These are phyloP conservation scores for Aquilaria yunnanensis DNA, from an alignment of 345 rosid genomes.

Conservation along the genomic window DNA sequence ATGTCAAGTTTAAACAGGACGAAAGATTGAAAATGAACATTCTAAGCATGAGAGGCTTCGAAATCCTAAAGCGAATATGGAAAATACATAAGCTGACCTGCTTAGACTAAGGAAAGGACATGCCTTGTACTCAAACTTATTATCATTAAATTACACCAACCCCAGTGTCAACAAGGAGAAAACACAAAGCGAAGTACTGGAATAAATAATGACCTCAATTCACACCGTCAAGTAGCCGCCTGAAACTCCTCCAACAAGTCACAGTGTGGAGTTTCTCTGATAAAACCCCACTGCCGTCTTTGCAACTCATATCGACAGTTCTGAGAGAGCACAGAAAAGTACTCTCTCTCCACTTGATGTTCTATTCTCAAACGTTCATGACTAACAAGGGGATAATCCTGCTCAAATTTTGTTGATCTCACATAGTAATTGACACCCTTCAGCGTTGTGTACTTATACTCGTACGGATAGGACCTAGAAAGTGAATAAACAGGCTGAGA, in stretches of 20 bases:
- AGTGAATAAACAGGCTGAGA: conserved; percentile 65
- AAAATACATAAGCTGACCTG: not conserved
- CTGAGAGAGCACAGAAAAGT: conserved; percentile 56
- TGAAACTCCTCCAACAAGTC: conserved; percentile 58
- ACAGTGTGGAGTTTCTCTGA: conserved; percentile 81
- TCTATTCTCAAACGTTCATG: conserved; percentile 45
- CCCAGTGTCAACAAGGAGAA: not conserved
- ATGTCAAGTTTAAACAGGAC: no score
- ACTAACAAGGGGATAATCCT: conserved; percentile 55
- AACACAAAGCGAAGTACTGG: not conserved
- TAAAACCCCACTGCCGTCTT: conserved; percentile 85
- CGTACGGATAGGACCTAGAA: conserved; percentile 68
- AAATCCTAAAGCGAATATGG: no score
- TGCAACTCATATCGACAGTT: conserved; percentile 83
- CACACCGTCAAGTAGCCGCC: conserved; percentile 36
- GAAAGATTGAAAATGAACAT: no score
- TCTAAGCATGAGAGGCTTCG: no score
- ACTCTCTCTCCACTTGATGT: conserved; percentile 67
- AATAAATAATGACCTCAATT: conserved; percentile 25
- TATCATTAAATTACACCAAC: not conserved
- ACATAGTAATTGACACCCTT: conserved; percentile 82
- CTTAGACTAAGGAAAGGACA: not conserved
- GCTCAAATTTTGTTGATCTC: conserved; percentile 68
- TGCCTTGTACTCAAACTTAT: not conserved
- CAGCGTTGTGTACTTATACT: conserved; percentile 58